Evolutionary conservation across 208 protist species (phyloP), one percentile per base, ranked within the genome.

Genomic region (Herpetomonas samuelpessoai): DNA sequence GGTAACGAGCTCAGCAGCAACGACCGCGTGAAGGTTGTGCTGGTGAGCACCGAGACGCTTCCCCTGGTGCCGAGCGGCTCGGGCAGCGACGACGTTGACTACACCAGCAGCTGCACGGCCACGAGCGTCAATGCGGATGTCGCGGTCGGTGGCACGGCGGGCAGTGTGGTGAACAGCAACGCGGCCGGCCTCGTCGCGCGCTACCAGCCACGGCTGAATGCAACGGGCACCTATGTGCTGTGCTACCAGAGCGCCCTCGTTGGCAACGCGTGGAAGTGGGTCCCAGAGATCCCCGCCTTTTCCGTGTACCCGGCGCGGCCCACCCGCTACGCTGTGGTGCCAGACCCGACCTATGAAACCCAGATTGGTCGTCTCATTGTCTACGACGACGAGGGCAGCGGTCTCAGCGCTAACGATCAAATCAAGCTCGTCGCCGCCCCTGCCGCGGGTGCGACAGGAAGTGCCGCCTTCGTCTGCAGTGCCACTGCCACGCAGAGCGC

Each of bases 11-110:
- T 96, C 21, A 83, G 63, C 58, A 64, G 47, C 46, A 68, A 24
- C 47, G 91, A 96, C 71, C 75, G 72, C 30, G 81, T 86, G 27
- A 96, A 96, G 78, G 47, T 96, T 14, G 76, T 96, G 0, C 44
- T 80, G 52, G 59, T 83, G 35, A 79, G 54, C 19, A 41, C 9
- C 35, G 35, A 41, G 35, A 41, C 35, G 14, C 35, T 41, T 14
- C 35, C 35, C 6, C 35, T 41, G 9, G 14, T 14, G 9, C 35
- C 35, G 9, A 18, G 9, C 35, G 6, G 9, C 35, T 41, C 35
- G 35, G 35, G 51, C 39, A 70, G 29, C 28, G 45, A 49, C 50
- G 30, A 38, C n/a, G 35, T 25, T 10, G 64, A 62, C 53, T 81
- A 88, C 62, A 52, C 26, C 2, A 28, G 41, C 1, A 25, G 48